Conservation (phyloP, 2,329 filamentous ascomycete species). For the Talaromyces piceae region DNA sequence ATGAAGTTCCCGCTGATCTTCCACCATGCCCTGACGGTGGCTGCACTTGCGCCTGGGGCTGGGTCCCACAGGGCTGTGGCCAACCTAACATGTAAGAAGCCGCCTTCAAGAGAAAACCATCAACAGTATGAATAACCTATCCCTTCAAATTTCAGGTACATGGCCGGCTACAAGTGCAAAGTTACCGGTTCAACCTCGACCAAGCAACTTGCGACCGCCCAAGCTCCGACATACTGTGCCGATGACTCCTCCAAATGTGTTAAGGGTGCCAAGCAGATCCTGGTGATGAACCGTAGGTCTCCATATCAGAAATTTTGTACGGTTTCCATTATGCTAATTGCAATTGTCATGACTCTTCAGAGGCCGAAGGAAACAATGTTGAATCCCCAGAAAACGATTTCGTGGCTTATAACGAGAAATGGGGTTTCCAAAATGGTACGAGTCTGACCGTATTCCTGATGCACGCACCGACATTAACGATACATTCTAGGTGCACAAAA, state of each 20-base stretch:
- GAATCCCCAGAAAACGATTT: not conserved
- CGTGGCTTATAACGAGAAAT: not conserved
- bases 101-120: not conserved
- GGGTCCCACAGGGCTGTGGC: constrained; percentile 34
- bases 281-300: constrained; percentile 38
- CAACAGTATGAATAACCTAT: not conserved
- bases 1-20: constrained; percentile 29
- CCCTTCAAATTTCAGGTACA: constrained; percentile 24
- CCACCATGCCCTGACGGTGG: constrained; percentile 31
- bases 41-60: constrained; percentile 38
- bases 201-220: constrained; percentile 34
- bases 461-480: not conserved
- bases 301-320: not conserved
- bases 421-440: constrained; percentile 1
- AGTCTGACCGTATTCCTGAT: not conserved
- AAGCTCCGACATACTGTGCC: constrained; percentile 37
- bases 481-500: not conserved
- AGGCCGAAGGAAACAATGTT: constrained; percentile 1
- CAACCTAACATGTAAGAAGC: constrained; percentile 29
- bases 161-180: constrained; percentile 45
- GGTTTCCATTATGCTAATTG: not conserved
- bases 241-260: constrained; percentile 38
- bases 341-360: not conserved
- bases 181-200: constrained; percentile 39
- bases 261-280: constrained; percentile 45